A percentile compares a stretch with the other conserved stretches of the same genome.
Evolutionary conservation across 805 yeast species (phyloP).

Genomic region (Candida chilensis): DNA sequence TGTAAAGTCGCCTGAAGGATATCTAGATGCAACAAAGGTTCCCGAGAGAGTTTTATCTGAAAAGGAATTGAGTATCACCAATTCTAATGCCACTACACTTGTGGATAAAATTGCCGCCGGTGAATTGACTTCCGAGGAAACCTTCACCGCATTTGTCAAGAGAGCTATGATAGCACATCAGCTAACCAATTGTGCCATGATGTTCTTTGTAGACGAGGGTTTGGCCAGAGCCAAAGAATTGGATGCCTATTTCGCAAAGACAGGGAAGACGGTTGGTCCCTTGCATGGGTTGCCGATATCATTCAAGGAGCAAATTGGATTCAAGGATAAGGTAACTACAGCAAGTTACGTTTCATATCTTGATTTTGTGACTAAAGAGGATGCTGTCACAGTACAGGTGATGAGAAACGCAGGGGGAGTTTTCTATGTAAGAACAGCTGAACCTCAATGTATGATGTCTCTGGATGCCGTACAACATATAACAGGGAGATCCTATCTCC

Average conservation of each 20-base stretch:
- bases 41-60: conserved; percentile 18
- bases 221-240: conserved; percentile 42
- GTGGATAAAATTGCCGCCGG: conserved; percentile 24
- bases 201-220: conserved; percentile 48
- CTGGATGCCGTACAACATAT: neutral
- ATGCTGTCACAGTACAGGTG: conserved; percentile 18
- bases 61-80: conserved; percentile 32
- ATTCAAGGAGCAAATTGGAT: conserved; percentile 40
- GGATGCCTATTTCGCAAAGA: conserved; percentile 37
- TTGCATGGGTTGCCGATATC: conserved; percentile 63
- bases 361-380: conserved; percentile 16
- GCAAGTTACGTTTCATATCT: conserved; percentile 27
- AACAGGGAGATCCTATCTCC: neutral
- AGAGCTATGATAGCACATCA: conserved; percentile 41
- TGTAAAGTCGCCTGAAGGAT: conserved; percentile 5
- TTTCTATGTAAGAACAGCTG: conserved; percentile 31
- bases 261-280: conserved; percentile 48
- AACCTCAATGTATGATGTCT: conserved; percentile 36
- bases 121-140: conserved; percentile 27
- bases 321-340: conserved; percentile 22
- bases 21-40: conserved; percentile 13
- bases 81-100: conserved; percentile 20
- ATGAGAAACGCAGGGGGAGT: conserved; percentile 32
- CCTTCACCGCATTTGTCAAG: conserved; percentile 35
- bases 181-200: conserved; percentile 31